phyloP scores from a whole-genome alignment of 2,329 filamentous ascomycete genomes.

The Xylariales sp. region DNA sequence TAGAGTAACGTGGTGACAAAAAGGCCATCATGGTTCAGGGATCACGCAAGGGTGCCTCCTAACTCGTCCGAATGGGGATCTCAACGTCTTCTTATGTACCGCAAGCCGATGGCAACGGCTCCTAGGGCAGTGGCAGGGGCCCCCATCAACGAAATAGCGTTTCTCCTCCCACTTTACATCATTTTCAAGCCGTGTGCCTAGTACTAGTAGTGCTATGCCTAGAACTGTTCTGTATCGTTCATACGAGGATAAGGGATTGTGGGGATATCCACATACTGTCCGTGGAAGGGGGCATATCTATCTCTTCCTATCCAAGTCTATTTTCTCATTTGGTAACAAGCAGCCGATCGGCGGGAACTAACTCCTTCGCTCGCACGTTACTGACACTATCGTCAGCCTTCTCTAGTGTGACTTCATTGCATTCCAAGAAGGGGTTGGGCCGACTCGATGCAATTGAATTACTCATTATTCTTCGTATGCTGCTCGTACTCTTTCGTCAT shows the following conservation, averaged over 20 bases:
- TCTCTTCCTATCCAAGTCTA: conserved; percentile 36
- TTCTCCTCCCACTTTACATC: conserved; percentile 20
- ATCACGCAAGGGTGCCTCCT: neutral
- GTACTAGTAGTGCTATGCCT: conserved; percentile 16
- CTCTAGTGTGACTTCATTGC: neutral
- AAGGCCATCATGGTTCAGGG: neutral
- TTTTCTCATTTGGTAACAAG: conserved; percentile 36
- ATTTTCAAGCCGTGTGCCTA: conserved; percentile 10
- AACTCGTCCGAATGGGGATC: neutral
- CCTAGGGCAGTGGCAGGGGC: neutral
- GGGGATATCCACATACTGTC: conserved; percentile 23
- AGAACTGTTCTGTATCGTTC: conserved; percentile 35
- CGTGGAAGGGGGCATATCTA: conserved; percentile 38
- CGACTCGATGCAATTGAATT: neutral
- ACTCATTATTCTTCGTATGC: conserved; percentile 30
- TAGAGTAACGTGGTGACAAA: neutral
- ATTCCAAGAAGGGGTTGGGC: neutral
- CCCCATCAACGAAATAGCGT: conserved; percentile 8
- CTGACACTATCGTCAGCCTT: conserved; percentile 21
- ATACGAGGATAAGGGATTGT: conserved; percentile 33
- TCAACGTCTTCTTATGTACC: conserved; percentile 21
- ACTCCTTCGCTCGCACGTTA: conserved; percentile 25
- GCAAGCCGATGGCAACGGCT: conserved; percentile 22
- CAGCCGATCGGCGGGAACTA: conserved; percentile 35
- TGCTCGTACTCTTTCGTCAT: conserved; percentile 25